Percentiles rank a stretch among this genome's conserved stretches.
Evolutionary conservation across 805 yeast genomes (phyloP).

Genomic region (Candida montana): DNA sequence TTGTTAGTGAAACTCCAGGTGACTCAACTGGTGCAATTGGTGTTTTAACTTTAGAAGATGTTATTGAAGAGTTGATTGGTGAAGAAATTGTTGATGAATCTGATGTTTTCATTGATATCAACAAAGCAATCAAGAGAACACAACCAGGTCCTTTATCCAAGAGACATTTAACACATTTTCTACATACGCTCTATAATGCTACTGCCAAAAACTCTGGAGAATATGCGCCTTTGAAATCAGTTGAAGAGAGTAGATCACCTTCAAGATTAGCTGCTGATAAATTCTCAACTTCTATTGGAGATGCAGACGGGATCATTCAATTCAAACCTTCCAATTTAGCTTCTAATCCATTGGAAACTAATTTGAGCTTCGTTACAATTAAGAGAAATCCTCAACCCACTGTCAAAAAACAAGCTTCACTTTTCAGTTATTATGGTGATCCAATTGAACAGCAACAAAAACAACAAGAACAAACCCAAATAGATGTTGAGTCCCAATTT

Average conservation of each 20-base stretch:
- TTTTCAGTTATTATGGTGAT: conserved; percentile 16
- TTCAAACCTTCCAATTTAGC: conserved; percentile 50
- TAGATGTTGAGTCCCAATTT: conserved; percentile 2
- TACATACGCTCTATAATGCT: conserved; percentile 52
- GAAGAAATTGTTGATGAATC: conserved; percentile 96
- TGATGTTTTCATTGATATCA: conserved; percentile 88
- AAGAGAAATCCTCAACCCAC: conserved; percentile 45
- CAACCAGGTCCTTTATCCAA: conserved; percentile 73
- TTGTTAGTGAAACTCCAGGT: conserved; percentile 85
- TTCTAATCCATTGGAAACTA: conserved; percentile 61
- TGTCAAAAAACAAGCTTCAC: conserved; percentile 8
- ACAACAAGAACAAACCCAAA: conserved; percentile 7
- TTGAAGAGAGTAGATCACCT: neutral
- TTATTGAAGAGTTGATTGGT: conserved; percentile 96
- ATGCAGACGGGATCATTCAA: conserved; percentile 13
- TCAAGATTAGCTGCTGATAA: conserved; percentile 1
- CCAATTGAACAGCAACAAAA: conserved; percentile 10
- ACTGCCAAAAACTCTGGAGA: conserved; percentile 42
- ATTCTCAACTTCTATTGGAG: conserved; percentile 1
- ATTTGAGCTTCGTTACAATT: conserved; percentile 60
- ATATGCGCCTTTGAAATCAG: neutral
- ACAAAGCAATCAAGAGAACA: conserved; percentile 74
- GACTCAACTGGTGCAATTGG: conserved; percentile 80
- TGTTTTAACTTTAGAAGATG: conserved; percentile 90
- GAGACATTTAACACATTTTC: conserved; percentile 61